Percentiles rank a stretch among this genome's conserved stretches.
Evolutionary conservation across 2,329 filamentous ascomycete species (phyloP).

Genomic region (Paecilomyces sp.): DNA sequence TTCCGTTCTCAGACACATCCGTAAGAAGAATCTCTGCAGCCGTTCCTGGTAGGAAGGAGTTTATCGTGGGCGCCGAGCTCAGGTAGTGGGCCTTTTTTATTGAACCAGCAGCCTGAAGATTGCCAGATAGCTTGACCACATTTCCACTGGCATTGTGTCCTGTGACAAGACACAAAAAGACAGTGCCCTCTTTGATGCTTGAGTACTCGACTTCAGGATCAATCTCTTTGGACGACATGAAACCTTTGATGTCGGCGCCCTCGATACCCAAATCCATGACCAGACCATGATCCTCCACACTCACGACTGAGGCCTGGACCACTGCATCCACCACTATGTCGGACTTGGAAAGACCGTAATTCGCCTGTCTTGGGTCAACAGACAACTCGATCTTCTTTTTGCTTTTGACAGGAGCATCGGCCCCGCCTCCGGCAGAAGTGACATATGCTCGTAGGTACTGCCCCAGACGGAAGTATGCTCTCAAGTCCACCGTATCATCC

Average conservation of each 20-base stretch:
- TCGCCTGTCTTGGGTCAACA: conserved; percentile 69
- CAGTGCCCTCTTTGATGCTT: conserved; percentile 70
- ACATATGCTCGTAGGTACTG: conserved; percentile 86
- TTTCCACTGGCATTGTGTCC: conserved; percentile 70
- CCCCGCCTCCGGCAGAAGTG: conserved; percentile 61
- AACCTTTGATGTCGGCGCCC: conserved; percentile 63
- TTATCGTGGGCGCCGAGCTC: conserved; percentile 74
- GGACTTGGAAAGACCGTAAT: conserved; percentile 63
- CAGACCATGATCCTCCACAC: conserved; percentile 92
- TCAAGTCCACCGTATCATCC: conserved; percentile 61
- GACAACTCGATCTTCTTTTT: conserved; percentile 85
- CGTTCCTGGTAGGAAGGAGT: conserved; percentile 86
- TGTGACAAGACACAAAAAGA: conserved; percentile 75
- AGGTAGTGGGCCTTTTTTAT: conserved; percentile 59
- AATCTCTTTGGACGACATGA: conserved; percentile 78
- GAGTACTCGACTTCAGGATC: conserved; percentile 58
- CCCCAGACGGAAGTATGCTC: conserved; percentile 68
- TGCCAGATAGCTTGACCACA: conserved; percentile 76
- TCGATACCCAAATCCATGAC: conserved; percentile 85
- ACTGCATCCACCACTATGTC: conserved; percentile 70
- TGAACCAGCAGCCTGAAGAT: conserved; percentile 62
- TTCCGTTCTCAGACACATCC: conserved; percentile 64
- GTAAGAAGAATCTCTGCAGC: conserved; percentile 77
- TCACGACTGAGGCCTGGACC: conserved; percentile 79
- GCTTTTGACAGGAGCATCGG: conserved; percentile 50